Conservation (phyloP, 495 filamentous ascomycete species). For the Clavariopsis aquatica region DNA sequence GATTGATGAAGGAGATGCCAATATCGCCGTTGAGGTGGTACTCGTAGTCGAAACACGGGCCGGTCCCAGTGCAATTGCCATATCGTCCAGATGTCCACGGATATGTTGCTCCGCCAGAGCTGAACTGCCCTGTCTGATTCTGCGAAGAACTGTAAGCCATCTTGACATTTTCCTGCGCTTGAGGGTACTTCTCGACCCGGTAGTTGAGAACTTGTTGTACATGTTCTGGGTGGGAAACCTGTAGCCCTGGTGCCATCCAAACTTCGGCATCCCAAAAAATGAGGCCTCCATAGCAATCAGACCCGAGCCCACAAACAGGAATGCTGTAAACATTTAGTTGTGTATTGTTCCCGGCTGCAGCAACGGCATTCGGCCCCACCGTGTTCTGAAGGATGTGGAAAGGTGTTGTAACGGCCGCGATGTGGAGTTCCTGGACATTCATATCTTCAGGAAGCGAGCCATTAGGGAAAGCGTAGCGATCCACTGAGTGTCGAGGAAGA, state of each 20-base stretch:
- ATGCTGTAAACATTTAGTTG: constrained; percentile 59
- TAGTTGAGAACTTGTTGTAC: constrained; percentile 62
- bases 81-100: constrained; percentile 66
- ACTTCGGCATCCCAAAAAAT: constrained; percentile 67
- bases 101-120: constrained; percentile 58
- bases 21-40: constrained; percentile 76
- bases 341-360: constrained; percentile 39
- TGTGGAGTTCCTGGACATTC: constrained; percentile 61
- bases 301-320: constrained; percentile 61
- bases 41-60: constrained; percentile 68
- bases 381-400: constrained; percentile 72
- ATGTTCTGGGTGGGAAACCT: constrained; percentile 58
- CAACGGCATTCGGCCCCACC: constrained; percentile 53
- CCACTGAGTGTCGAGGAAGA: constrained; percentile 58
- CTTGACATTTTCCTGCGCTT: constrained; percentile 51
- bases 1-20: constrained; percentile 60
- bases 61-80: constrained; percentile 66
- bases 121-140: constrained; percentile 53
- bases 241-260: constrained; percentile 69
- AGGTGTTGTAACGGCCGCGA: constrained; percentile 64
- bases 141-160: constrained; percentile 44
- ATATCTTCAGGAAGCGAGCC: constrained; percentile 61
- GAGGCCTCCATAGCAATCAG: constrained; percentile 62
- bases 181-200: constrained; percentile 53
- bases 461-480: constrained; percentile 62